A percentile compares a stretch with the other conserved stretches of the same genome.
Evolutionary conservation across 352 stramenopile species (phyloP).

Genomic region (Pythium oligandrum): DNA sequence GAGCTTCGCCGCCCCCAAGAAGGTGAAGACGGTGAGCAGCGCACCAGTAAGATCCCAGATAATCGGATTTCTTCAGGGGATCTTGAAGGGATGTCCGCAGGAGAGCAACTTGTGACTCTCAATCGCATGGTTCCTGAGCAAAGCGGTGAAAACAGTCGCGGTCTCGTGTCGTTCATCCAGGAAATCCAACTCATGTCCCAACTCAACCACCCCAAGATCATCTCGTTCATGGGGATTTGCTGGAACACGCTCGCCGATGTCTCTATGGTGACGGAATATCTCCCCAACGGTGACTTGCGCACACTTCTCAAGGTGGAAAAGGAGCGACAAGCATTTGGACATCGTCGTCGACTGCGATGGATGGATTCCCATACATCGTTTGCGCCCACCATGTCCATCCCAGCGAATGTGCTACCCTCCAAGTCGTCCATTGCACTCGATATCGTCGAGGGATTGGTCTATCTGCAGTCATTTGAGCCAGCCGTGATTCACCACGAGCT

Average conservation of each 20-base stretch:
- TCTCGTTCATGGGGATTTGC: constrained; percentile 4
- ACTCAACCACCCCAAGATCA: constrained; percentile 7
- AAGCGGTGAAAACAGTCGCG: constrained; percentile 15
- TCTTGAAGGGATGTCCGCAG: too few relatives aligned
- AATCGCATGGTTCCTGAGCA: constrained; percentile 15
- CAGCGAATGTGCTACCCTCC: constrained; percentile 7
- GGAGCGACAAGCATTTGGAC: background rate
- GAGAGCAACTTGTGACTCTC: constrained; percentile 8
- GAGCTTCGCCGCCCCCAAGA: background rate
- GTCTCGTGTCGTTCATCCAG: constrained; percentile 2
- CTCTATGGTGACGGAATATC: constrained; percentile 7
- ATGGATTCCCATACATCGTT: constrained; percentile 9
- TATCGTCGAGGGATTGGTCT: constrained; percentile 10
- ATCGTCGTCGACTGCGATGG: constrained; percentile 8
- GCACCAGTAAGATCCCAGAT: too few relatives aligned
- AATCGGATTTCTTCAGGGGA: too few relatives aligned
- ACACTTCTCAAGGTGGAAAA: constrained; percentile 7
- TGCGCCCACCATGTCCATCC: constrained; percentile 9
- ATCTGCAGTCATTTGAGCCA: constrained; percentile 7
- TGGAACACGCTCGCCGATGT: constrained; percentile 7
- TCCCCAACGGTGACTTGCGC: constrained; percentile 6
- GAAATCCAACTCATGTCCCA: constrained; percentile 8
- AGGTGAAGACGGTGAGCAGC: too few relatives aligned
- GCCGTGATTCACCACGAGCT: constrained; percentile 15
- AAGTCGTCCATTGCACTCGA: constrained; percentile 16